These are phyloP conservation scores for Phytophthora fragariaefolia DNA, from an alignment of 352 stramenopile genomes.

Conservation along the genomic window DNA sequence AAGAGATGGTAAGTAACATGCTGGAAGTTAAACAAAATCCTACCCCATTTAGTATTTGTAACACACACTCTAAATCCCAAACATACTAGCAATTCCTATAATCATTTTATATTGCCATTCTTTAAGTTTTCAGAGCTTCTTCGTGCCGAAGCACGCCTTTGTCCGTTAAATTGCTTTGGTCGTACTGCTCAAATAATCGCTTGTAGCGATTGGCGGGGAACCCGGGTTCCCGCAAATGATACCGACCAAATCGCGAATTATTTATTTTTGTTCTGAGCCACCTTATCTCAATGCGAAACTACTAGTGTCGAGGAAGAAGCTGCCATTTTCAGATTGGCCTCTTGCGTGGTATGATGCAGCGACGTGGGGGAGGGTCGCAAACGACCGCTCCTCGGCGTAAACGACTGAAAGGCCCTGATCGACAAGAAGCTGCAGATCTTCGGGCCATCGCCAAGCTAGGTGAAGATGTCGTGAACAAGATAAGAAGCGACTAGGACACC, in stretches of 20 bases:
- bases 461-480: neutral
- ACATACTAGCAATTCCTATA: too few species aligned
- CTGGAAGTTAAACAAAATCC: too few species aligned
- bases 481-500: neutral
- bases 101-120: too few species aligned
- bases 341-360: neutral
- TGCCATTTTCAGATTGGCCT: constrained; percentile 6
- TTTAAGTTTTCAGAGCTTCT: too few species aligned
- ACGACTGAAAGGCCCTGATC: neutral
- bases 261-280: neutral
- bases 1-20: too few species aligned
- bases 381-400: neutral
- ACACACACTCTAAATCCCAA: too few species aligned
- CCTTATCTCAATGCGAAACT: neutral
- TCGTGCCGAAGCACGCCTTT: too few species aligned
- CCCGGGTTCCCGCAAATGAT: neutral
- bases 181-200: too few species aligned
- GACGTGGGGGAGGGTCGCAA: neutral
- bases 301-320: neutral
- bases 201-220: neutral
- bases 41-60: too few species aligned
- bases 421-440: neutral
- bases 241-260: neutral
- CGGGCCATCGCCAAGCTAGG: constrained; percentile 5
- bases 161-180: too few species aligned